Evolutionary conservation across 805 yeast species (phyloP), one percentile per base, ranked within the genome.

Genomic region (Saccharomyces kudriavzevii): DNA sequence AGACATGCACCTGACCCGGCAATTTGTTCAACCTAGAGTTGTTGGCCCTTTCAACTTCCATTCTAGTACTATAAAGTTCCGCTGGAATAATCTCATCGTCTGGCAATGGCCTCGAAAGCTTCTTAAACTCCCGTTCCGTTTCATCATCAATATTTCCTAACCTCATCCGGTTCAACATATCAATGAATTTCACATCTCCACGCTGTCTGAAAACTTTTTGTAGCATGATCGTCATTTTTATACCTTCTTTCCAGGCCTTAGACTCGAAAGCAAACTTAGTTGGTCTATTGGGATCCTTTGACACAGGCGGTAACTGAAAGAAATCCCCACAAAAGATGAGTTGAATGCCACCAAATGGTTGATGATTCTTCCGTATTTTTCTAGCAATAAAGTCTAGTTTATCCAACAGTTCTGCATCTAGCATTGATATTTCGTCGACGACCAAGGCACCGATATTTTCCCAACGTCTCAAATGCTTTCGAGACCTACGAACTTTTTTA

Each of bases 311-410:
- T 47, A 87, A 69, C 64, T 87, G 96, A 65, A 80, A 87, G 65
- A 87, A 87, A 66, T 87, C 96, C 5, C 96, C 95, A 71, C 89
- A 83, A 14, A 84, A 78, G 30, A 87, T 77, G 17, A 87, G 62
- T 60, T 87, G 96, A 24, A 87, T 82, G 0, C 94, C 94, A 25
- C 96, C 96, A 74, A 87, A 87, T 0, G 95, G 91, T 31, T 58
- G 52, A 9, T 67, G 62, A 53, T 64, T 74, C 48, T 69, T 70
- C 40, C 84, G 69, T 8, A 87, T 53, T 24, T 66, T 69, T 58
- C 78, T 74, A 0, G 87, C 91, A 49, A 87, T 77, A 25, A 67
- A 70, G 59, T 86, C 81, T 51, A 87, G 67, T 60, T 84, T 85
- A 60, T 85, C 83, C 45, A 87, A 73, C 14, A 87, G 70, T 4